These are phyloP conservation scores for Chlorella sp. DNA, from an alignment of 139 green algal species.

Conservation along the genomic window DNA sequence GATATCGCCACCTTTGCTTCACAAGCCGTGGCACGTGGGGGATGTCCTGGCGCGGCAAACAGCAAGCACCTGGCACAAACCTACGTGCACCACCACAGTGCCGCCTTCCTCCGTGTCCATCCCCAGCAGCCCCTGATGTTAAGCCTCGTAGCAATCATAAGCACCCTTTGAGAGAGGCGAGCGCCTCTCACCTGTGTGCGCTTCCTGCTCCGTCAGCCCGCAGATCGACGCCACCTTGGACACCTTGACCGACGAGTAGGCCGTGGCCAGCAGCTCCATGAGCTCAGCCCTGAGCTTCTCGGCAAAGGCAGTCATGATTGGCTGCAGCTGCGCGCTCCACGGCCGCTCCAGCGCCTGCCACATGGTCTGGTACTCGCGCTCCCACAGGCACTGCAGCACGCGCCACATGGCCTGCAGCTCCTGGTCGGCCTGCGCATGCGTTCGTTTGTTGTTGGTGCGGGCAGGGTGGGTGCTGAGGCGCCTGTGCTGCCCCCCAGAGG, in stretches of 20 bases:
- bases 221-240: slow-evolving; percentile 28
- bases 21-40: no score
- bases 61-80: no score
- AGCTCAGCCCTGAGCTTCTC: slow-evolving; percentile 18
- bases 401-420: slow-evolving; percentile 38
- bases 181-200: slow-evolving; percentile 19
- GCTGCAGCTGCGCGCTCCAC: slow-evolving; percentile 32
- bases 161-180: no score
- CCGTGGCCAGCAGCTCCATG: slow-evolving; percentile 26
- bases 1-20: no score
- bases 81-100: no score
- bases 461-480: no score
- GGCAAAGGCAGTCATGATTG: slow-evolving; percentile 32
- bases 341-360: slow-evolving; percentile 38
- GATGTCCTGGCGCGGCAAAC: no score
- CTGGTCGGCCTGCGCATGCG: slow-evolving; percentile 19
- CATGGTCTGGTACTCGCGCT: slow-evolving; percentile 32
- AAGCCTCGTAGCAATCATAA: no score
- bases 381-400: slow-evolving; percentile 41
- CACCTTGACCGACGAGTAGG: slow-evolving; percentile 27
- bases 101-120: no score
- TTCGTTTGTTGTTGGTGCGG: neutral
- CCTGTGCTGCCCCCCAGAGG: no score
- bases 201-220: slow-evolving; percentile 29
- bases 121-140: no score